Base-by-base conservation (phyloP, 805 yeast species). In the Huiozyma sinensis region DNA sequence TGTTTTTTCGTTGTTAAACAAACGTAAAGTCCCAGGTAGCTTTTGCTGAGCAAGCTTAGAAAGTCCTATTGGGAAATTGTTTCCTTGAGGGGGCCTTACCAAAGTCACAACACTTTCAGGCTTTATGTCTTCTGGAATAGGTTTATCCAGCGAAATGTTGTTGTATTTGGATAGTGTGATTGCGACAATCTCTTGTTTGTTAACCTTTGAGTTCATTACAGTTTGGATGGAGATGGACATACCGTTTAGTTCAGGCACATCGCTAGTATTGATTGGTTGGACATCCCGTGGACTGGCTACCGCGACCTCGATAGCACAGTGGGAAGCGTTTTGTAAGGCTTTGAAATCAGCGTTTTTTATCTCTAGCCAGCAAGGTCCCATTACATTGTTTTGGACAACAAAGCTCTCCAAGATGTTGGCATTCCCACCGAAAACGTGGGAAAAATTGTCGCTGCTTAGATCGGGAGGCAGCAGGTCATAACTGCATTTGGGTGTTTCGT, bases 351-450 rank as follows among this genome's bases (percentile, higher is more conserved):
- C 82, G 41, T 75, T 72, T 37, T 72, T 68, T 42, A 92, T 70
- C 40, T 83, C 83, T 42, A 92, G 68, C 98, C 98, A 92, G 61
- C 97, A 88, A 3, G 98, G 98, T 7, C 98, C 98, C 96, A 87
- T 89, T 38, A 92, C 72, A 52, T 82, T 80, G 53, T 84, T 72
- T 60, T 81, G 86, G 28, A 89, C 55, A 8, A 87, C 92, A 63
- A 92, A 87, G 9, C 85, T 72, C 67, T 92, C 98, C 60, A 92
- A 88, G 27, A 85, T 68, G 44, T 73, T 72, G 3, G 92, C 63
- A 47, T 71, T 76, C 3, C 85, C 71, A 41, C 97, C 97, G 66
- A 88, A 87, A 2, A 87, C 85, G 45, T 76, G 82, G 7, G 71
- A 66, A 57, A 84, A 88, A 0, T 94, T 83, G 39, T 76, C 79